Evolutionary conservation across 306 rosid species (phyloP).

Genomic region (Purshia tridentata): DNA sequence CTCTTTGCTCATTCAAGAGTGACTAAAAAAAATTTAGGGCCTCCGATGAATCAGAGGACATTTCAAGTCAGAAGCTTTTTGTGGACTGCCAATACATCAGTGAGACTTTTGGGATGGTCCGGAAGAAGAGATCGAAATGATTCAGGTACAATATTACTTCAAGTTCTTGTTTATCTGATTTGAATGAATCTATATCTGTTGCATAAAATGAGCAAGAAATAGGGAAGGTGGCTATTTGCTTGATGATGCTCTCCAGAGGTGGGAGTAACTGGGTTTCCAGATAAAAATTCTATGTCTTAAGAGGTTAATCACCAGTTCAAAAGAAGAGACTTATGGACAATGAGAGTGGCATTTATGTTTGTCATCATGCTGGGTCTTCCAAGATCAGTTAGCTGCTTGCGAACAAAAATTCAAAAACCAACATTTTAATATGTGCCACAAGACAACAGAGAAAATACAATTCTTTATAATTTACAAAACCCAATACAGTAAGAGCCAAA

Average conservation of each 20-base stretch:
- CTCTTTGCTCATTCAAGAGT: slow-evolving; percentile 27
- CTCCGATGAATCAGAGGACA: slow-evolving; percentile 5
- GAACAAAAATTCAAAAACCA: no score
- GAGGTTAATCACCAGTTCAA: slow-evolving; percentile 24
- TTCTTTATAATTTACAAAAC: no score
- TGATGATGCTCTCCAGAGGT: slow-evolving; percentile 46
- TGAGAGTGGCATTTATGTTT: slow-evolving; percentile 13
- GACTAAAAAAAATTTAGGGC: slow-evolving; percentile 8
- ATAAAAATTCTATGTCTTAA: slow-evolving; percentile 25
- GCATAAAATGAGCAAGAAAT: slow-evolving; percentile 25
- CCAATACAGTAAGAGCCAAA: no score
- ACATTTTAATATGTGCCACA: no score
- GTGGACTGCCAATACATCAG: slow-evolving; percentile 7
- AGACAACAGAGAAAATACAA: no score
- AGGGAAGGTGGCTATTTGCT: slow-evolving; percentile 36
- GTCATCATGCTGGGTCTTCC: slow-evolving; percentile 2
- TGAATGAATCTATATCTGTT: slow-evolving; percentile 22
- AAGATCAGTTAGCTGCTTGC: no score
- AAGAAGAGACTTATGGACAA: slow-evolving; percentile 5
- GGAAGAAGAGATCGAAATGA: slow-evolving; percentile 47
- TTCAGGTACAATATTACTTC: slow-evolving; percentile 28
- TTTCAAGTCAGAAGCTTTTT: slow-evolving; percentile 15
- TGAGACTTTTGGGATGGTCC: slow-evolving; percentile 28
- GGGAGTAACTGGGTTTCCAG: slow-evolving; percentile 27
- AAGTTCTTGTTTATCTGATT: slow-evolving; percentile 18